Base-by-base conservation (phyloP, 108 stramenopile genomes). In the Cyclotella baltica region DNA sequence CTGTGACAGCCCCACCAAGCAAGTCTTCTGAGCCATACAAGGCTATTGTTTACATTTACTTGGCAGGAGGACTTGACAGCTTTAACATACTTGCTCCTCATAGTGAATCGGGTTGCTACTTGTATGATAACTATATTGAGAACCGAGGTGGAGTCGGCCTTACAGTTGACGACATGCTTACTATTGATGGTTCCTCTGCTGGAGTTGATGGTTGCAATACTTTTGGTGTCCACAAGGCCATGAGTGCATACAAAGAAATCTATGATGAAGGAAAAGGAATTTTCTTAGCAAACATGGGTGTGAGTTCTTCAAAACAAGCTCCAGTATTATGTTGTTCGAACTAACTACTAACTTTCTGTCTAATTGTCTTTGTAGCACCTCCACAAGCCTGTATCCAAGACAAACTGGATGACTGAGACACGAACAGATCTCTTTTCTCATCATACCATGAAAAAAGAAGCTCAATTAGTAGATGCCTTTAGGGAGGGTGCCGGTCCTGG, bases 31-130 rank as follows among this genome's bases (percentile, higher is more conserved):
- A 66, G 9, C 70, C 80, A 1, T 85, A 85, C 50, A 85, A 85
- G 62, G 84, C 84, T 28, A 69, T 85, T 56, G 80, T 85, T 18
- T 85, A 77, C 55, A 65, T 85, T 25, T 61, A 72, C 50, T 57
- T 85, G n/a, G 25, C 36, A 40, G 84, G 84, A 43, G 85, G 85
- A 43, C n/a, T 76, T 3, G 85, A 86, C 48, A 80, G 78, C n/a
- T 84, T 83, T 65, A 84, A 86, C 50, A 33, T 86, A 38, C 74
- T 86, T 16, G 75, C 72, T 28, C 85, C 85, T 10, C 66, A 72
- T 55, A 48, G 47, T 19, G 59, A 61, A 46, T 25, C 50, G 23
- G 61, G 48, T 8, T 79, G 77, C 33, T 38, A 55, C 31, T 43
- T 83, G 51, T 83, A 75, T 33, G 40, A 78, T 25, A 52, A 79